A percentile compares a stretch with the other conserved stretches of the same genome.
phyloP scores from a whole-genome alignment of 345 rosid genomes.

The Citrus trifoliata region DNA sequence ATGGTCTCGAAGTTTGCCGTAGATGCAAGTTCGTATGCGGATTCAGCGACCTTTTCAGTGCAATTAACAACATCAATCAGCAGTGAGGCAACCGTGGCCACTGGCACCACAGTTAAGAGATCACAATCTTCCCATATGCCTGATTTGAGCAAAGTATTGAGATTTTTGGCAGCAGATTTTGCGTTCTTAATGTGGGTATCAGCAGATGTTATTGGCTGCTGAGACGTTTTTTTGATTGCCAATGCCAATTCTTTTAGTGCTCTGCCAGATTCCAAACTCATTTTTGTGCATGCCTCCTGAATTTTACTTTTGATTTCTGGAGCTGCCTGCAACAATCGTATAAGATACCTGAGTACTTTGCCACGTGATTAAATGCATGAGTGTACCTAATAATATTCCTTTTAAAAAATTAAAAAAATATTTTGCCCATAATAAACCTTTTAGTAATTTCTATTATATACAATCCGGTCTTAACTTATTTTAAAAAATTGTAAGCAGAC shows the following conservation, averaged over 20 bases:
- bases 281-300: slow-evolving; percentile 37
- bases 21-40: slow-evolving; percentile 49
- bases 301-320: slow-evolving; percentile 29
- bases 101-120: slow-evolving; percentile 33
- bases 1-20: slow-evolving; percentile 38
- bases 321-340: slow-evolving; percentile 36
- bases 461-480: background rate
- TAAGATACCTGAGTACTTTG: background rate
- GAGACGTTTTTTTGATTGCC: slow-evolving; percentile 44
- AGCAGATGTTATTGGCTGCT: slow-evolving; percentile 24
- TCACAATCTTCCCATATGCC: slow-evolving; percentile 41
- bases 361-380: background rate
- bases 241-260: slow-evolving; percentile 54
- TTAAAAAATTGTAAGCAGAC: background rate
- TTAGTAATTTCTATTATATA: background rate
- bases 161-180: slow-evolving; percentile 28
- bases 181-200: slow-evolving; percentile 42
- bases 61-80: slow-evolving; percentile 48
- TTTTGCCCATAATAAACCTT: background rate
- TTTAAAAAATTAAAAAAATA: too few relatives aligned
- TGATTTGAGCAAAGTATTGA: slow-evolving; percentile 45
- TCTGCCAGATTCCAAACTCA: slow-evolving; percentile 50
- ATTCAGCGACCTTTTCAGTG: slow-evolving; percentile 51
- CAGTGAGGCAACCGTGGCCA: slow-evolving; percentile 48
- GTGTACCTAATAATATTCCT: background rate